phyloP scores from a whole-genome alignment of 2,329 filamentous ascomycete genomes.

The Mycocentrospora acerina region DNA sequence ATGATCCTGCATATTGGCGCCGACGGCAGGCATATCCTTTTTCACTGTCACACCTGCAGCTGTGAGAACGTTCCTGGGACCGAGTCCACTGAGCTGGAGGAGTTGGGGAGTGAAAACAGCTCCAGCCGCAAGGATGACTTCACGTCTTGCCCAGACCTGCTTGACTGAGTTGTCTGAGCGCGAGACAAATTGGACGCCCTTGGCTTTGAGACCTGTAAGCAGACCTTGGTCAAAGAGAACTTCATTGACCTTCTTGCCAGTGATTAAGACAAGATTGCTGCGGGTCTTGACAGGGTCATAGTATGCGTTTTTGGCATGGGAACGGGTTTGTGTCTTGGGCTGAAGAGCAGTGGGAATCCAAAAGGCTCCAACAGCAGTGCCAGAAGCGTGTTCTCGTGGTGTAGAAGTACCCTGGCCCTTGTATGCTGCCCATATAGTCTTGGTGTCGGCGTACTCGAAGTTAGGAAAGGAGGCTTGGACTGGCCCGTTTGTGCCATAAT shows the following conservation, averaged over 20 bases:
- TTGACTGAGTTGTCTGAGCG: slow-evolving; percentile 17
- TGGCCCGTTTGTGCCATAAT: slow-evolving; percentile 25
- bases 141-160: slow-evolving; percentile 35
- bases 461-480: slow-evolving; percentile 28
- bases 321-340: slow-evolving; percentile 33
- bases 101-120: slow-evolving; percentile 58
- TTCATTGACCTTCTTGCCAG: slow-evolving; percentile 26
- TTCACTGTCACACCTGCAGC: slow-evolving; percentile 28
- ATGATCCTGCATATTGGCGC: slow-evolving; percentile 39
- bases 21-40: slow-evolving; percentile 30
- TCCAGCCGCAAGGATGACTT: slow-evolving; percentile 63
- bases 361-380: slow-evolving; percentile 28
- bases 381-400: slow-evolving; percentile 29
- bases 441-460: slow-evolving; percentile 25
- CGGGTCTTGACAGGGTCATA: slow-evolving; percentile 26
- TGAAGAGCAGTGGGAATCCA: slow-evolving; percentile 32
- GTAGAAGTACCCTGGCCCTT: slow-evolving; percentile 18
- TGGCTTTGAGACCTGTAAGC: slow-evolving; percentile 17
- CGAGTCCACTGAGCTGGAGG: slow-evolving; percentile 40
- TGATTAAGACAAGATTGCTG: slow-evolving; percentile 23
- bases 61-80: slow-evolving; percentile 22
- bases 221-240: slow-evolving; percentile 22
- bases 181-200: slow-evolving; percentile 23
- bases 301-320: slow-evolving; percentile 33
- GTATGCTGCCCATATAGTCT: slow-evolving; percentile 23